Evolutionary conservation across 805 yeast genomes (phyloP).

Genomic region (Pichia membranifaciens): DNA sequence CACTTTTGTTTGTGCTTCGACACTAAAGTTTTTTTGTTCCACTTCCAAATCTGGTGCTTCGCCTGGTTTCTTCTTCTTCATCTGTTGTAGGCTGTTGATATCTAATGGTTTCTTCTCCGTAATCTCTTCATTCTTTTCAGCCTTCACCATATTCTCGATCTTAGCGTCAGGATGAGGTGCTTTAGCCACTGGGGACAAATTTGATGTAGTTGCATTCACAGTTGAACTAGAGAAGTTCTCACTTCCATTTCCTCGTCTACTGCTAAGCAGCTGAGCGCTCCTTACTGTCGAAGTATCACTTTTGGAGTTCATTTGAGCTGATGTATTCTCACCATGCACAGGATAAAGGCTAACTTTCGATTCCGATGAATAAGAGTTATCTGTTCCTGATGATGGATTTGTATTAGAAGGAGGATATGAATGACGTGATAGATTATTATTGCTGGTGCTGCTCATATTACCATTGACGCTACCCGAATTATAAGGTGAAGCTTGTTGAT

Average conservation of each 20-base stretch:
- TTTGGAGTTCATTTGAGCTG: background rate
- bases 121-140: background rate
- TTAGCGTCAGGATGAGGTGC: background rate
- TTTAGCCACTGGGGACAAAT: background rate
- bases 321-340: background rate
- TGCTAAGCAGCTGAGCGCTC: conserved; percentile 6
- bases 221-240: background rate
- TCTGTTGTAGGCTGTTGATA: conserved; percentile 9
- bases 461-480: background rate
- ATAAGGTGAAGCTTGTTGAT: background rate
- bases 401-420: background rate
- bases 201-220: background rate
- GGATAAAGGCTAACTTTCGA: background rate
- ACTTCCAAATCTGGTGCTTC: background rate
- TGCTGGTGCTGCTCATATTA: background rate
- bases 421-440: background rate
- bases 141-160: too few species aligned
- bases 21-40: too few species aligned
- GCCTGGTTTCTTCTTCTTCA: conserved; percentile 1
- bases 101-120: conserved; percentile 5
- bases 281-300: background rate
- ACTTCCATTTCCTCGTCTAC: conserved; percentile 7
- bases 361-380: background rate
- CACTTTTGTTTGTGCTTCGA: too few species aligned
- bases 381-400: too few species aligned